Base-by-base conservation (phyloP, 2,329 filamentous ascomycete species). In the Xylaria sp. region DNA sequence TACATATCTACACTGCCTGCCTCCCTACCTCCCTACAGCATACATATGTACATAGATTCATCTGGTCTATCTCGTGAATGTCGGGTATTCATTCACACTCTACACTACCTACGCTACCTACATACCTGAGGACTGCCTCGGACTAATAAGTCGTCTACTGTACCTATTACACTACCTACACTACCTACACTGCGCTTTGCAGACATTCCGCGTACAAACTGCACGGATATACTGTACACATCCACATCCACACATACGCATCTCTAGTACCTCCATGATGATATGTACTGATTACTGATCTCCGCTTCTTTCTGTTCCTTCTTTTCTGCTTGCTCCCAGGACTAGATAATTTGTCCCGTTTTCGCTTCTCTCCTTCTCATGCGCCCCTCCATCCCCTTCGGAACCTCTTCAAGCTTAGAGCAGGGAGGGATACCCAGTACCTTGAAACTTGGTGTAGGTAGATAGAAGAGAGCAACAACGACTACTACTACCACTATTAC, bases 271-370 rank as follows among this genome's bases (percentile, higher is more conserved):
- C 59, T 53, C 5, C 29, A 35, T 37, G 25, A 50, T 53, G 37
- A 21, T 32, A 58, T 21, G 27, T 48, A 27, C 48, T 54, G 55
- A 68, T 63, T 61, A 69, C 35, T 62, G 62, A 69, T 69, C 66
- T 59, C 25, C 60, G 32, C n/a, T 60, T 44, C 13, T n/a, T 48
- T 40, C n/a, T 57, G 25, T 23, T 27, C 25, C 23, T 66, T 42
- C 44, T 48, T 42, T 27, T 62, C 48, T 18, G 1, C 18, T 16
- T 18, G 13, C 40, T 18, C 18, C 13, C 13, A 18, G 18, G 44
- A 57, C 51, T 59, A 62, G 63, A 58, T 55, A 48, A 50, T 44
- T 65, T 51, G 10, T 47, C 44, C 54, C 37, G 42, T n/a, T 54
- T 32, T 42, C 50, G 44, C 32, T 27, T 32, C 60, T 44, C 40